A percentile compares a stretch with the other conserved stretches of the same genome.
Conservation (phyloP, 768 basidiomycete genomes). For the Cubamyces lactineus region DNA sequence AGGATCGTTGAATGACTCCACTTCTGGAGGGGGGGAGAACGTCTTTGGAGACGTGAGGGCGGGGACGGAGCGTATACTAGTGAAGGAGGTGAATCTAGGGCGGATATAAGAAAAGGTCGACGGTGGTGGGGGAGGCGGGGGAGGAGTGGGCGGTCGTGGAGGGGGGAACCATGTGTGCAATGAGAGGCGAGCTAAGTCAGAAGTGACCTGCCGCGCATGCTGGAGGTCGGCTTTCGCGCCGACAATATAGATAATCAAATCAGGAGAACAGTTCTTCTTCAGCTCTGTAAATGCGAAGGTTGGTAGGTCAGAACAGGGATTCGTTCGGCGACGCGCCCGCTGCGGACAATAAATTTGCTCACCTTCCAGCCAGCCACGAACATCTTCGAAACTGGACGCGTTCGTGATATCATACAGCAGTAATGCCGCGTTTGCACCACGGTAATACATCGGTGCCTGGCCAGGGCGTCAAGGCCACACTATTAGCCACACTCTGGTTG, state of each 20-base stretch:
- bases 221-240: constrained; percentile 89
- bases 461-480: constrained; percentile 20
- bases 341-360: constrained; percentile 25
- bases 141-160: constrained; percentile 66
- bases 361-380: constrained; percentile 92
- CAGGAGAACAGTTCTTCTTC: constrained; percentile 86
- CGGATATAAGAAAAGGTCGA: constrained; percentile 78
- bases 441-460: constrained; percentile 96
- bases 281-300: constrained; percentile 55
- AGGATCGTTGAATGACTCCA: constrained; percentile 57
- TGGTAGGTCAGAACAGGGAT: constrained; percentile 6
- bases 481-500: constrained; percentile 11
- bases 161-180: constrained; percentile 90
- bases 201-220: constrained; percentile 71
- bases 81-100: constrained; percentile 76
- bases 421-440: constrained; percentile 92
- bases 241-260: constrained; percentile 93
- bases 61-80: constrained; percentile 66
- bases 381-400: constrained; percentile 83
- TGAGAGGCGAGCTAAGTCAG: constrained; percentile 81
- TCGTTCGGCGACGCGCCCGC: not conserved
- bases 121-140: constrained; percentile 61
- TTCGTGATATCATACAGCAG: constrained; percentile 96
- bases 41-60: constrained; percentile 47
- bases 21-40: constrained; percentile 63